Conservation (phyloP, 352 stramenopile species). For the Bremia lactucae region DNA sequence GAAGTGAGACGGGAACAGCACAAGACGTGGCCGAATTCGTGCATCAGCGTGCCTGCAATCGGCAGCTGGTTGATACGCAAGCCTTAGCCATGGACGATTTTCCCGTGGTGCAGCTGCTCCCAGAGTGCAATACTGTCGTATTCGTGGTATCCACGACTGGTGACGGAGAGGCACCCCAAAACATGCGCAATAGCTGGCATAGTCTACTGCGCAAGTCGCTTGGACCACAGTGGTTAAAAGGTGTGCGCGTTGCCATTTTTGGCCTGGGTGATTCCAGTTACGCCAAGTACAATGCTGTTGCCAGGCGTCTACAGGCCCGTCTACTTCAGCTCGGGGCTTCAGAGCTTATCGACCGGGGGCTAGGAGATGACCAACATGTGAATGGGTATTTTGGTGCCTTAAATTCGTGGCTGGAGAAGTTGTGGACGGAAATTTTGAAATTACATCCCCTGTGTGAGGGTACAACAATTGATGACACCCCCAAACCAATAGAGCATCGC, state of each 20-base stretch:
- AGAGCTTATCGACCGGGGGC: constrained; percentile 59
- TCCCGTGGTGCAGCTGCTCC: constrained; percentile 35
- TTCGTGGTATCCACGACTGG: constrained; percentile 88
- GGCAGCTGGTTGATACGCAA: constrained; percentile 45
- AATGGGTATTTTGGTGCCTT: constrained; percentile 79
- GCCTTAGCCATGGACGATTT: constrained; percentile 61
- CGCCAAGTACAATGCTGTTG: constrained; percentile 25
- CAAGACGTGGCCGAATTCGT: constrained; percentile 82
- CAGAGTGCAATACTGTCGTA: constrained; percentile 52
- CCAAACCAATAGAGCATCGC: constrained; percentile 34
- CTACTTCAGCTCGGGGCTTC: constrained; percentile 78
- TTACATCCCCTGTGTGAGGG: constrained; percentile 38
- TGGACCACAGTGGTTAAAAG: constrained; percentile 42
- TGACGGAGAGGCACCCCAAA: constrained; percentile 86
- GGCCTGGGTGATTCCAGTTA: constrained; percentile 48
- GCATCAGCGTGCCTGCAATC: constrained; percentile 47
- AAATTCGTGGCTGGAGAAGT: constrained; percentile 68
- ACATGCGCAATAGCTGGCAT: constrained; percentile 83
- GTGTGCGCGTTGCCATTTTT: constrained; percentile 81
- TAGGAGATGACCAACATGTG: constrained; percentile 86
- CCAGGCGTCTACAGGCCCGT: constrained; percentile 69
- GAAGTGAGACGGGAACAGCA: constrained; percentile 82
- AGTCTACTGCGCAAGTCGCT: constrained; percentile 83
- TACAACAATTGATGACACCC: constrained; percentile 55
- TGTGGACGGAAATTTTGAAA: constrained; percentile 48